Conservation (phyloP, 2,329 filamentous ascomycete genomes). For the Hymenoscyphus fructigenus region DNA sequence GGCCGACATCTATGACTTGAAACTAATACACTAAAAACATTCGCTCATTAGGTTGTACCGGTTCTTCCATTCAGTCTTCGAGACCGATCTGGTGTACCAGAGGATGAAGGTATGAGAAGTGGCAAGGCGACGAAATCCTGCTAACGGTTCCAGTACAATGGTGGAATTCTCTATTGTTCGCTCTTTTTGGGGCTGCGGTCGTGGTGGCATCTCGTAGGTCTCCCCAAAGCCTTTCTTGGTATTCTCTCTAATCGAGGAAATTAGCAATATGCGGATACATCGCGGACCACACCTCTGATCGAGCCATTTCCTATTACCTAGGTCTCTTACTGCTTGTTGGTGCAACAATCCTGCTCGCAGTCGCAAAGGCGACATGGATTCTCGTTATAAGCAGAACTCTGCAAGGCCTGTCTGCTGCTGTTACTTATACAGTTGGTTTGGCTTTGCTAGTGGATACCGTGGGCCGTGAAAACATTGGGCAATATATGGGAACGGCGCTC, state of each 20-base stretch:
- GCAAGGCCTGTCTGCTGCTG: slow-evolving; percentile 65
- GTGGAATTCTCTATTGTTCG: slow-evolving; percentile 16
- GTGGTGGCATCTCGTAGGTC: slow-evolving; percentile 7
- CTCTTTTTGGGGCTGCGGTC: slow-evolving; percentile 16
- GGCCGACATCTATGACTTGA: neutral
- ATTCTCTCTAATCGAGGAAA: neutral
- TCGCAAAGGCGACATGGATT: slow-evolving; percentile 60
- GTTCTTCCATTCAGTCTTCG: slow-evolving; percentile 6
- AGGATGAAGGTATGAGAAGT: neutral
- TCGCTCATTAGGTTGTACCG: neutral
- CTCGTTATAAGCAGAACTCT: slow-evolving; percentile 62
- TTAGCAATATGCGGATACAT: slow-evolving; percentile 4
- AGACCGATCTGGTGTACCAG: slow-evolving; percentile 5
- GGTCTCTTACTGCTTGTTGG: slow-evolving; percentile 49
- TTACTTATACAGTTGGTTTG: slow-evolving; percentile 71
- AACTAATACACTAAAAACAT: neutral
- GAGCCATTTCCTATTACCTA: slow-evolving; percentile 51
- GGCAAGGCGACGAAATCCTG: neutral
- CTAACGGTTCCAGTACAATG: slow-evolving; percentile 13
- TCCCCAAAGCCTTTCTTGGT: no score
- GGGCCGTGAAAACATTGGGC: slow-evolving; percentile 56
- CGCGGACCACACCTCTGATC: neutral
- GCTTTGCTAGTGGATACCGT: slow-evolving; percentile 70
- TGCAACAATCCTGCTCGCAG: slow-evolving; percentile 63
- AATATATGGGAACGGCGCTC: slow-evolving; percentile 59